Percentiles rank a stretch among this genome's conserved stretches.
These are phyloP conservation scores for Gnomoniopsis smithogilvyi DNA, from an alignment of 2,329 filamentous ascomycete species.

Conservation along the genomic window DNA sequence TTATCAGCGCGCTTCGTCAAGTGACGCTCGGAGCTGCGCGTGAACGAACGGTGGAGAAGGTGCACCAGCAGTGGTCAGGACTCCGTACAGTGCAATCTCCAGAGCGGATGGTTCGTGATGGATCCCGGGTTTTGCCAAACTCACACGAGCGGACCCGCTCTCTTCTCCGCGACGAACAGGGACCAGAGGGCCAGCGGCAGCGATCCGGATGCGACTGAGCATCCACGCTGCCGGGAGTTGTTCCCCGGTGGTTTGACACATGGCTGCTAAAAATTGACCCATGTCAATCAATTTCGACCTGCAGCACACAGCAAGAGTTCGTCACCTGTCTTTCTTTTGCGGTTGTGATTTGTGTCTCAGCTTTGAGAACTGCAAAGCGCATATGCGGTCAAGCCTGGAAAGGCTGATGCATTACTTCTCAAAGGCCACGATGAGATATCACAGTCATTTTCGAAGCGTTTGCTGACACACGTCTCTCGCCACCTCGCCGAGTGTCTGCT, in stretches of 20 bases:
- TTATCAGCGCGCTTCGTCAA: slow-evolving; percentile 12
- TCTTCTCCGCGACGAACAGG: slow-evolving; percentile 2
- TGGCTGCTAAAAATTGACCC: slow-evolving; percentile 17
- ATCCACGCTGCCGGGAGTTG: slow-evolving; percentile 13
- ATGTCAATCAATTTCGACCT: slow-evolving; percentile 11
- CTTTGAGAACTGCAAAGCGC: neutral
- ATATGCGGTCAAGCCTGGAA: slow-evolving; percentile 2
- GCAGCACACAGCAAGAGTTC: slow-evolving; percentile 11
- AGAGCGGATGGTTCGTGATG: neutral
- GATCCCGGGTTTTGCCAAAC: slow-evolving; percentile 1
- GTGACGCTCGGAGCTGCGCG: slow-evolving; percentile 5
- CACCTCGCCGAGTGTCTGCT: neutral
- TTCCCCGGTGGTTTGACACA: slow-evolving; percentile 19
- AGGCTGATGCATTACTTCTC: neutral
- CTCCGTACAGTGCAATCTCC: slow-evolving; percentile 15
- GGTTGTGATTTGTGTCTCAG: neutral
- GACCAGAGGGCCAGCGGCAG: slow-evolving; percentile 13
- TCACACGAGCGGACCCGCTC: slow-evolving; percentile 4
- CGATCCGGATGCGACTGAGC: slow-evolving; percentile 5
- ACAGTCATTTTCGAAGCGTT: neutral
- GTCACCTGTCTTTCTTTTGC: neutral
- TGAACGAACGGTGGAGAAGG: slow-evolving; percentile 9
- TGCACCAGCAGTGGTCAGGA: neutral
- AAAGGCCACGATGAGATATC: no score
- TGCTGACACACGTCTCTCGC: neutral